Evolutionary conservation across 768 basidiomycete genomes (phyloP), one percentile per base, ranked within the genome.

Genomic region (Panellus pusillus): DNA sequence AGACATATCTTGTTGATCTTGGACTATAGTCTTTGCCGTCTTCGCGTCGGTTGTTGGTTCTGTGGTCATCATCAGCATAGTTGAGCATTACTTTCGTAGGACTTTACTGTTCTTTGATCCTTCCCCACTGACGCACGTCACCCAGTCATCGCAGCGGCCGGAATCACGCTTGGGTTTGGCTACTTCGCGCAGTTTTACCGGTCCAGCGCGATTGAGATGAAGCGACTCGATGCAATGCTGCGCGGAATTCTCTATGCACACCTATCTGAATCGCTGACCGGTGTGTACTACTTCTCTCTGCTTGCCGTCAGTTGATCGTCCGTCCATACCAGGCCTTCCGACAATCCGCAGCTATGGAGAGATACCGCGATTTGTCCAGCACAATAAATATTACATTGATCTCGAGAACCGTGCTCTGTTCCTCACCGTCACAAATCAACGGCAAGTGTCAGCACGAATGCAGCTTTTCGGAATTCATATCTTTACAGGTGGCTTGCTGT

Each of bases 281-380:
- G 88, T 73, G 50, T 19, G 55, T 42, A n/a, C 13, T 20, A 12
- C 20, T 38, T 45, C 29, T n/a, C n/a, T n/a, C n/a, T n/a, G n/a
- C n/a, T n/a, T n/a, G 40, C 18, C 11, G 8, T 13, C 1, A 19
- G 1, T 29, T 47, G 4, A 32, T 7, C 12, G 19, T 11, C 6
- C 9, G 8, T 11, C 7, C 13, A 29, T 28, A 11, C 8, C 13
- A 74, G 72, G 89, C 13, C 71, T 85, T 18, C 75, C 82, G 0
- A 89, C 86, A 3, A 82, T 91, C 36, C 79, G 90, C 27, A 86
- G 87, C 31, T 93, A 89, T 60, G 83, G 85, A 27, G 81, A 82
- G 61, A 73, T 79, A 1, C 60, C 68, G 0, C 75, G 85, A 7
- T 93, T 91, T 69, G 67, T 86, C 28, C 63, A 69, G 9, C 82